These are phyloP conservation scores for Mycosphaerelloides madeirae DNA, from an alignment of 2,329 filamentous ascomycete species.

Conservation along the genomic window DNA sequence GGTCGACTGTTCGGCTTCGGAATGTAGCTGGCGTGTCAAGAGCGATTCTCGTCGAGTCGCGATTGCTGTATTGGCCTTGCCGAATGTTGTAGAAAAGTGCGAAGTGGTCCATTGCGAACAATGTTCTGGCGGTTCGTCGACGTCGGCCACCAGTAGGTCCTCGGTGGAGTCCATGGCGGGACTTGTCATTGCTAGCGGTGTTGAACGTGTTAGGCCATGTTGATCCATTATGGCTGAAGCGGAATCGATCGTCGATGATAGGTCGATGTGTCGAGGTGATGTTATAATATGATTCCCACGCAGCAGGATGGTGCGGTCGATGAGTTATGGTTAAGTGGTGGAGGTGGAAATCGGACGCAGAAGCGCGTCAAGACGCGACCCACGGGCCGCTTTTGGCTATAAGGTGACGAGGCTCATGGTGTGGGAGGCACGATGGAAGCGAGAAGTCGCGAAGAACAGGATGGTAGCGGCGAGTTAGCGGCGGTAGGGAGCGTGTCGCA, in stretches of 20 bases:
- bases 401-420: neutral
- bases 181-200: conserved; percentile 15
- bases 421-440: too few relatives aligned
- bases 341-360: neutral
- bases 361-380: conserved; percentile 7
- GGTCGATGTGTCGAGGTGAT: neutral
- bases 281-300: neutral
- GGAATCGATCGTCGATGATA: conserved; percentile 1
- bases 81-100: conserved; percentile 12
- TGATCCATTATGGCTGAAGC: conserved; percentile 12
- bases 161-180: conserved; percentile 37
- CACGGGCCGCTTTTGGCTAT: conserved; percentile 10
- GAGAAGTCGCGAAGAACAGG: too few relatives aligned
- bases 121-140: conserved; percentile 82
- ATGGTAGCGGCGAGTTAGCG: too few relatives aligned
- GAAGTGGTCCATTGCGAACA: conserved; percentile 10
- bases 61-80: conserved; percentile 44
- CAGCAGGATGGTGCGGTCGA: neutral
- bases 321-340: neutral
- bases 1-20: conserved; percentile 43
- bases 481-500: too few relatives aligned
- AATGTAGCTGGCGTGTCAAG: conserved; percentile 75
- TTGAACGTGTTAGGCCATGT: conserved; percentile 10
- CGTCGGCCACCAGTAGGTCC: conserved; percentile 63
- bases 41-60: conserved; percentile 69